Evolutionary conservation across 2,329 filamentous ascomycete genomes (phyloP), one percentile per base, ranked within the genome.

Genomic region (Furcasterigmium sp.): DNA sequence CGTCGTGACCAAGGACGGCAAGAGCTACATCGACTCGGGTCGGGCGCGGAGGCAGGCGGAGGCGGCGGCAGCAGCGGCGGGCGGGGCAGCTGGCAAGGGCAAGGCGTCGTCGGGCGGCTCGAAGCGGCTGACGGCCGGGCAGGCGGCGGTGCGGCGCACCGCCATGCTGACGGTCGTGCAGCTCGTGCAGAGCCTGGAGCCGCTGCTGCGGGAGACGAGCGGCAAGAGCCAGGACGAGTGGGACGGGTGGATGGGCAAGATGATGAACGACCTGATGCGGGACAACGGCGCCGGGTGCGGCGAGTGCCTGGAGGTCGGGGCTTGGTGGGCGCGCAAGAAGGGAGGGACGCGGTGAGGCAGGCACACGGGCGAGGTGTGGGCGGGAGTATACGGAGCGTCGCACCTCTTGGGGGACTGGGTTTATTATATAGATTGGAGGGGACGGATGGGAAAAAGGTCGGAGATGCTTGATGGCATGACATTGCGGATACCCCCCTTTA

Each of bases 211-310:
- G 53, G 86, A 95, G 55, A 80, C 82, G 37, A 94, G 86, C 56
- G 86, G 85, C 13, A 95, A 95, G 71, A 88, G 85, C 55, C 81
- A 87, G 57, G 89, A 95, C 53, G 91, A 96, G 66, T 96, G 90
- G 90, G 87, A 94, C 61, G 73, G 81, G 34, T 96, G 91, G 91
- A 81, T 87, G 67, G 82, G 84, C 32, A 87, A 84, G 63, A 87
- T 95, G 85, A 91, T 89, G 76, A 78, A 80, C 37, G 85, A 93
- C 62, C 65, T 96, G 56, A 75, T 95, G 57, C 82, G 85, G 60
- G 84, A 91, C 47, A 83, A 82, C 43, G 87, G 87, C 17, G 84
- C 87, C 15, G 82, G 79, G 38, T 90, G 82, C 70, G 90, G 91
- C 38, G 91, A 96, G 63, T 95, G 89, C 63, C 68, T 96, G 17